Conservation (phyloP, 129 eudicot species). For the Chrysanthemum seticuspe region DNA sequence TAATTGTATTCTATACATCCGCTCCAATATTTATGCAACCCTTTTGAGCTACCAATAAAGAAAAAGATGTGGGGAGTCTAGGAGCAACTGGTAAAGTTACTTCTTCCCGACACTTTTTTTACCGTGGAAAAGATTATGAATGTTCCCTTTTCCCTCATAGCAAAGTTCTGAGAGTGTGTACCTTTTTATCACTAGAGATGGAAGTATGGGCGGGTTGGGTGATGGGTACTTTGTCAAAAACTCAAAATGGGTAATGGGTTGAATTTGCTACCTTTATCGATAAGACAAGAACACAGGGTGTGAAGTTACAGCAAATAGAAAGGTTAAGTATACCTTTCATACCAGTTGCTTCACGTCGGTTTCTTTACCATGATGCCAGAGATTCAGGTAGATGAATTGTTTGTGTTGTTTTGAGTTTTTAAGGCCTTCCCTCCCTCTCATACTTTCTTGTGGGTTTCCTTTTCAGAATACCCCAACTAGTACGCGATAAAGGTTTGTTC, state of each 20-base stretch:
- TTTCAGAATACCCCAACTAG: constrained; percentile 26
- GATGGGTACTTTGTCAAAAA: no score
- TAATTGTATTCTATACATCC: not conserved
- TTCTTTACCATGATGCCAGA: not conserved
- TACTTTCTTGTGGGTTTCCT: constrained; percentile 22
- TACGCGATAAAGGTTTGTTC: constrained; percentile 28
- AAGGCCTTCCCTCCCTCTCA: constrained; percentile 20
- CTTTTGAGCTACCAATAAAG: constrained; percentile 10
- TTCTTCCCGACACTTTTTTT: not conserved
- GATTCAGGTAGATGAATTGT: not conserved
- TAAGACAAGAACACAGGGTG: not conserved
- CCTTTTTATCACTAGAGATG: not conserved
- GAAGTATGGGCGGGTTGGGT: no score
- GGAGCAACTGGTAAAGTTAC: not conserved
- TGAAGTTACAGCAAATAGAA: not conserved
- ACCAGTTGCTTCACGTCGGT: not conserved
- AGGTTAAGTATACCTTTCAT: not conserved
- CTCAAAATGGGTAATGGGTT: not conserved
- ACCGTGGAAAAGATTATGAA: not conserved
- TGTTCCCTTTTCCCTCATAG: not conserved
- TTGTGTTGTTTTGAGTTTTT: constrained; percentile 20
- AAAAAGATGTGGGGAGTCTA: not conserved
- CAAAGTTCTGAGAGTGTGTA: constrained; percentile 1
- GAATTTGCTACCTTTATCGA: not conserved
- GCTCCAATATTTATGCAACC: constrained; percentile 3